Conservation (phyloP, 257 asterid species). For the Gentiana dahurica region DNA sequence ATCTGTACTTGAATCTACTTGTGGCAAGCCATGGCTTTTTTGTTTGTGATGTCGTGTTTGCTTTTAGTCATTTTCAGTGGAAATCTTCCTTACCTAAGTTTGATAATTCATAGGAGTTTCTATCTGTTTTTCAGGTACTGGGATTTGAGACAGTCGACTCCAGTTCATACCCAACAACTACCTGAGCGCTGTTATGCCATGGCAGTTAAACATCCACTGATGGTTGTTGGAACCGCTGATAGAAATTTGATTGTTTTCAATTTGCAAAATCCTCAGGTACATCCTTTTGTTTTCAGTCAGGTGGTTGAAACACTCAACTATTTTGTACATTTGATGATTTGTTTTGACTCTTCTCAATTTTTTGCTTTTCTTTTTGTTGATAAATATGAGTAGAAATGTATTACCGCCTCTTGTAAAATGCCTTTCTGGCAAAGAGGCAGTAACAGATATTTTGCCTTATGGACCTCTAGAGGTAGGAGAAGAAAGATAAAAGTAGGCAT, state of each 20-base stretch:
- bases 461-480: no score
- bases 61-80: no score
- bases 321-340: not conserved
- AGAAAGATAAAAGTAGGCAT: no score
- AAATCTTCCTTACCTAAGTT: not conserved
- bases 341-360: no score
- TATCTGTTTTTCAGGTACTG: constrained; percentile 55
- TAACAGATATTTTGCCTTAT: no score
- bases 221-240: constrained; percentile 97
- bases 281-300: constrained; percentile 5
- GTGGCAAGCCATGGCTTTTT: no score
- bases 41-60: no score
- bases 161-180: constrained; percentile 84
- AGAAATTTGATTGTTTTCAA: constrained; percentile 78
- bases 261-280: constrained; percentile 95
- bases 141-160: constrained; percentile 90
- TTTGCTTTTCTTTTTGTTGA: no score
- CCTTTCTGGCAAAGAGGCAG: no score
- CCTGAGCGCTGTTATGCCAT: constrained; percentile 98
- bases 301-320: constrained; percentile 1
- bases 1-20: no score
- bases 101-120: constrained; percentile 6
- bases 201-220: constrained; percentile 74
- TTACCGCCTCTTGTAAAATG: no score
- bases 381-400: no score